Conservation (phyloP, 2,329 filamentous ascomycete genomes). For the Fusarium praegraminearum region DNA sequence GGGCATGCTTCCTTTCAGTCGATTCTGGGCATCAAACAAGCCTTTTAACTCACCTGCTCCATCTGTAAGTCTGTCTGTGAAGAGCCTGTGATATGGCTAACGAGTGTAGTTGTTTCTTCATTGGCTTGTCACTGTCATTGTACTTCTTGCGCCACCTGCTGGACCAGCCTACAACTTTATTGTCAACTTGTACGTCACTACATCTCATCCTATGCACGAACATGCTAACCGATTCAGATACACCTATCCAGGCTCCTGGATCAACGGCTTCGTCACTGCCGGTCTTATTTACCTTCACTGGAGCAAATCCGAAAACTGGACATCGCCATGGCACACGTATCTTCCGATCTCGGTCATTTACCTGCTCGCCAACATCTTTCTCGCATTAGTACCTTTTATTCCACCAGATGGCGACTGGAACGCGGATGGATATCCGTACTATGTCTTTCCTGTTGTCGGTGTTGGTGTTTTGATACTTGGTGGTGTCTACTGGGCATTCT, state of each 20-base stretch:
- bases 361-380: constrained; percentile 63
- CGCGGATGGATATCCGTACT: constrained; percentile 66
- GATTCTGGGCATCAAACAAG: constrained; percentile 76
- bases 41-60: constrained; percentile 75
- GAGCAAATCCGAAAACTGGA: constrained; percentile 64
- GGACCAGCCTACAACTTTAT: constrained; percentile 78
- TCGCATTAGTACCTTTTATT: constrained; percentile 66
- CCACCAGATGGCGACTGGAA: constrained; percentile 63
- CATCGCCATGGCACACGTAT: constrained; percentile 64
- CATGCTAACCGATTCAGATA: constrained; percentile 47
- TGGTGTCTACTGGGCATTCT: constrained; percentile 64
- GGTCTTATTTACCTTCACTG: constrained; percentile 66
- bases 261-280: constrained; percentile 63
- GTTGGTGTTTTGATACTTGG: constrained; percentile 64
- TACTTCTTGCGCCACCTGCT: constrained; percentile 74
- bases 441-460: constrained; percentile 67
- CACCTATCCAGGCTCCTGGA: constrained; percentile 66
- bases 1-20: constrained; percentile 73
- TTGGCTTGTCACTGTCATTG: constrained; percentile 73
- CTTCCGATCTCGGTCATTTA: constrained; percentile 63
- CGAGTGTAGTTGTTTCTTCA: constrained; percentile 67
- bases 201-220: rapidly evolving
- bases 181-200: constrained; percentile 59
- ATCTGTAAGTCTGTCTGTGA: constrained; percentile 51
- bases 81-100: constrained; percentile 6